Base-by-base conservation (phyloP, 2,329 filamentous ascomycete genomes). In the Mycosphaerella arachidis region DNA sequence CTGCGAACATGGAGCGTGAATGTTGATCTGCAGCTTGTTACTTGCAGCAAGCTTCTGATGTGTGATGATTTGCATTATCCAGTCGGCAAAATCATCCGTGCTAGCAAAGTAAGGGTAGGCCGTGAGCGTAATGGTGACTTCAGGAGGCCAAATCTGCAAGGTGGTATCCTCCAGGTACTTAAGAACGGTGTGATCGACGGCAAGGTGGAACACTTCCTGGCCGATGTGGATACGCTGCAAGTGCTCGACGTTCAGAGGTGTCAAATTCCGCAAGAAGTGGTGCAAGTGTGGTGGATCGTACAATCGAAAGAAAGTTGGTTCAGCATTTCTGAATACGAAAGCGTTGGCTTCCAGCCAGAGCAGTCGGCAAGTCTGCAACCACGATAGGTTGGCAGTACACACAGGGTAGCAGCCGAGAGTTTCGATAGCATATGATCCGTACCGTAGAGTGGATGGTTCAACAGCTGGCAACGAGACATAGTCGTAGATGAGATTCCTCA, bases 301-400 rank as follows among this genome's bases (percentile, higher is more conserved):
- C n/a, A 37, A n/a, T 6, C 51, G 51, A 24, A 30, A 53, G 51
- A 53, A 53, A 8, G 12, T 18, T 1, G 51, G 51, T 37, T 53
- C 51, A 1, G 30, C 31, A 53, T 35, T 37, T 31, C 12, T 35
- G 31, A 33, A 53, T n/a, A 27, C 51, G 16, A 53, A n/a, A 9
- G 51, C 33, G 31, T 53, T 53, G n/a, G 30, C 51, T 24, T 53
- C 51, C 12, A 53, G 29, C 51, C 51, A 53, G 51, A 53, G 18
- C 9, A 33, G 51, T 40, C 51, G 30, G n/a, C 51, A 53, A 9
- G 31, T 2, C 12, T 37, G 51, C 1, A 53, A 31, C 51, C 51
- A 53, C 12, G 51, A 53, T 9, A 53, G 51, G 30, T 53, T 53
- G 1, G 29, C 12, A 10, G 31, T 37, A 13, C 31, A 40, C 8